Percentiles rank a stretch among this genome's conserved stretches.
phyloP scores from a whole-genome alignment of 257 asterid genomes.

The Marsdenia floribunda region DNA sequence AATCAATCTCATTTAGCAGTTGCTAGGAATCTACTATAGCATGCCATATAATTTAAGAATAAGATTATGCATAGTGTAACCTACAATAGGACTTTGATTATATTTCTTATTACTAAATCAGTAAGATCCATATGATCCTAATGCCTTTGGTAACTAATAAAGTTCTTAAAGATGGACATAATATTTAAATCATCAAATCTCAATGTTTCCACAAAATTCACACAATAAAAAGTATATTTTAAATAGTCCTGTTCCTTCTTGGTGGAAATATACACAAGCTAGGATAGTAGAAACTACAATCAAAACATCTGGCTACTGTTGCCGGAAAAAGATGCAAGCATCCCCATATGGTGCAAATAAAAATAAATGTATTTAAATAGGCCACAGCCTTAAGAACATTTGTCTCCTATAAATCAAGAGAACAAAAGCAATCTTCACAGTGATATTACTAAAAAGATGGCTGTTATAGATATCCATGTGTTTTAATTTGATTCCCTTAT shows the following conservation, averaged over 20 bases:
- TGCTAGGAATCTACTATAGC: neutral
- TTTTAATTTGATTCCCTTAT: neutral
- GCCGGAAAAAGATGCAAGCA: neutral
- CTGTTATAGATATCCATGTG: neutral
- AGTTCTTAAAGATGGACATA: neutral
- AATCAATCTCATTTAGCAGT: neutral
- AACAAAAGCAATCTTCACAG: neutral
- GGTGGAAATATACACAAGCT: neutral
- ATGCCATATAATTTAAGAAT: neutral
- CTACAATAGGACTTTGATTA: neutral
- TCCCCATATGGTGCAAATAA: neutral
- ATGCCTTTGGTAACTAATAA: neutral
- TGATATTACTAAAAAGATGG: neutral
- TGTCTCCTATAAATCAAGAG: neutral
- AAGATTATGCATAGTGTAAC: neutral
- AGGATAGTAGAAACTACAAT: neutral
- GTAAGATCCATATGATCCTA: neutral
- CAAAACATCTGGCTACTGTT: neutral
- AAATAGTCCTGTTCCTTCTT: neutral
- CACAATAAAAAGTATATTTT: too few relatives aligned
- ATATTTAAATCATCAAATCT: neutral
- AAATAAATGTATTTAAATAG: neutral
- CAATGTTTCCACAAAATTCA: neutral
- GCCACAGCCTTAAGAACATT: neutral
- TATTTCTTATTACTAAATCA: neutral